phyloP scores from a whole-genome alignment of 331 rosid genomes.

The Prunus yedoensis region DNA sequence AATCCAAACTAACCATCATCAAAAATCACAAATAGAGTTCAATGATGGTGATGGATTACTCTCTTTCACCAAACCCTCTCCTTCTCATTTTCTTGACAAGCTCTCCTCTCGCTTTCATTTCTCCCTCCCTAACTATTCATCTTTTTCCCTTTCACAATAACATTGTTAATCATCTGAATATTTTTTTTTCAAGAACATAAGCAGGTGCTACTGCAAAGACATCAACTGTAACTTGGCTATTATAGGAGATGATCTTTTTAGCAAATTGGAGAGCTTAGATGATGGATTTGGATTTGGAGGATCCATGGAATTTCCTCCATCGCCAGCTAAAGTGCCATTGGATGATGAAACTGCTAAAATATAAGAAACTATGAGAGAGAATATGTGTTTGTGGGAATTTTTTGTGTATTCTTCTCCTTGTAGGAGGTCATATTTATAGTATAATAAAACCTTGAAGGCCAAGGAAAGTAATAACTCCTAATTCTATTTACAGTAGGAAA shows the following conservation, averaged over 20 bases:
- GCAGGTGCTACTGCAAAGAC: constrained; percentile 24
- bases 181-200: constrained; percentile 41
- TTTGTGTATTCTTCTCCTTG: no score
- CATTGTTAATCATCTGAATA: constrained; percentile 19
- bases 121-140: constrained; percentile 19
- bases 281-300: constrained; percentile 14
- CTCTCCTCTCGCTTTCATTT: constrained; percentile 3
- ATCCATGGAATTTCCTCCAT: constrained; percentile 41
- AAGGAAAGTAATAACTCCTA: no score
- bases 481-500: no score
- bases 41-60: no score
- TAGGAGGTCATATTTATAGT: no score
- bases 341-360: not conserved
- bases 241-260: constrained; percentile 63
- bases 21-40: no score
- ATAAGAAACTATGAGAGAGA: no score
- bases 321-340: not conserved
- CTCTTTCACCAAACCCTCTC: no score
- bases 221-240: constrained; percentile 31
- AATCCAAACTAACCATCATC: no score
- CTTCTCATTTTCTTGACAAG: constrained; percentile 28
- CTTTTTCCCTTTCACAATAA: not conserved
- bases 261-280: constrained; percentile 71
- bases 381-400: no score
- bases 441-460: no score